Evolutionary conservation across 768 basidiomycete genomes (phyloP), one percentile per base, ranked within the genome.

Genomic region (Naganishia kalamii): DNA sequence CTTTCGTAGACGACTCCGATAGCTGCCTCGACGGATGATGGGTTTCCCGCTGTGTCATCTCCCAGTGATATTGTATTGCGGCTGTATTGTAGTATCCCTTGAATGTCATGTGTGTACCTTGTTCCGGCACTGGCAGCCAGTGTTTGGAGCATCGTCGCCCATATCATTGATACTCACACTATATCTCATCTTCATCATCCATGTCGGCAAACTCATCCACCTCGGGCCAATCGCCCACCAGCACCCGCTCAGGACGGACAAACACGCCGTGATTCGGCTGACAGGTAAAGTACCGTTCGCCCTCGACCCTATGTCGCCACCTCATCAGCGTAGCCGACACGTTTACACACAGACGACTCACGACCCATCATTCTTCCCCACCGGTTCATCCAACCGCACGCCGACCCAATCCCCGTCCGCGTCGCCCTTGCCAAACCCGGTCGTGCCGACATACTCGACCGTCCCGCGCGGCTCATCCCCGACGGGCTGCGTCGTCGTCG

Each of bases 361-460:
- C 92, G 86, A 87, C 70, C 94, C 94, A 76, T 97, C 89, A 68
- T 93, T 92, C 80, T 93, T 97, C 12, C 94, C 94, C 25, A 90
- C 82, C 3, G 94, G 93, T 71, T 98, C 94, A 74, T 98, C 94
- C 73, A 92, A 90, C 75, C 94, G 90, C 21, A 98, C 82, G 0
- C 94, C 94, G 0, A 97, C 84, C 93, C 93, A 98, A 0, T 85
- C 70, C 0, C 77, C 77, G 2, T 46, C 8, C 3, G 32, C 37
- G 17, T 63, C 51, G 15, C 81, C 84, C 65, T 82, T 84, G 11
- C 84, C 85, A 73, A 97, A 96, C 63, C 83, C 81, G 0, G 92
- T 90, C 40, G 80, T 76, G 0, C 94, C 94, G 29, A 92, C 86
- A 70, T 87, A 97, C n/a, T 86, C 82, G 44, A 97, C 87, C 0